These are phyloP conservation scores for Gypsophila paniculata DNA, from an alignment of 179 eudicot genomes.

Conservation along the genomic window DNA sequence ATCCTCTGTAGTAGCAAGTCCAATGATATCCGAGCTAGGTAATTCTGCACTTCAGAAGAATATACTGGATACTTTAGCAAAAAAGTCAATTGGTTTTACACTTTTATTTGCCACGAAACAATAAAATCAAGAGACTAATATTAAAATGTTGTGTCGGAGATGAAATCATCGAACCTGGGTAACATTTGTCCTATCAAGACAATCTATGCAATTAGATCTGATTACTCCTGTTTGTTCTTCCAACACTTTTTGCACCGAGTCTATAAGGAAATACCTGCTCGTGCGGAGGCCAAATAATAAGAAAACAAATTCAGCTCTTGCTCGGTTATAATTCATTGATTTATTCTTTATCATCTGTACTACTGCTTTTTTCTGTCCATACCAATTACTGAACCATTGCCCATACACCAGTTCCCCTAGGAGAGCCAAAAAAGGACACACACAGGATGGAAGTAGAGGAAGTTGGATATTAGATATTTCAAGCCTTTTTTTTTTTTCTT, in stretches of 20 bases:
- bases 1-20: conserved; percentile 55
- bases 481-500: too few relatives aligned
- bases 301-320: conserved; percentile 21
- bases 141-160: too few relatives aligned
- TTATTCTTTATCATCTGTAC: neutral
- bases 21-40: conserved; percentile 63
- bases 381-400: neutral
- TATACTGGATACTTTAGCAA: neutral
- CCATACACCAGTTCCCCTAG: neutral
- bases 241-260: conserved; percentile 44
- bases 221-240: conserved; percentile 74
- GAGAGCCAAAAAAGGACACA: too few relatives aligned
- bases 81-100: neutral
- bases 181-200: conserved; percentile 97
- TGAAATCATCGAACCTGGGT: conserved; percentile 66
- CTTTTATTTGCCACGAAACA: too few relatives aligned
- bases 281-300: conserved; percentile 43
- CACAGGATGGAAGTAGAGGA: too few relatives aligned
- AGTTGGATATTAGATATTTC: too few relatives aligned
- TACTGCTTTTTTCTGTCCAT: neutral
- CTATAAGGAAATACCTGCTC: conserved; percentile 82
- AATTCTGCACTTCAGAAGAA: conserved; percentile 49
- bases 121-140: neutral
- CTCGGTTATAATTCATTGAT: conserved; percentile 2
- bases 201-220: conserved; percentile 94